Base-by-base conservation (phyloP, 2,329 filamentous ascomycete species). In the Alternaria hordeiaustralica region DNA sequence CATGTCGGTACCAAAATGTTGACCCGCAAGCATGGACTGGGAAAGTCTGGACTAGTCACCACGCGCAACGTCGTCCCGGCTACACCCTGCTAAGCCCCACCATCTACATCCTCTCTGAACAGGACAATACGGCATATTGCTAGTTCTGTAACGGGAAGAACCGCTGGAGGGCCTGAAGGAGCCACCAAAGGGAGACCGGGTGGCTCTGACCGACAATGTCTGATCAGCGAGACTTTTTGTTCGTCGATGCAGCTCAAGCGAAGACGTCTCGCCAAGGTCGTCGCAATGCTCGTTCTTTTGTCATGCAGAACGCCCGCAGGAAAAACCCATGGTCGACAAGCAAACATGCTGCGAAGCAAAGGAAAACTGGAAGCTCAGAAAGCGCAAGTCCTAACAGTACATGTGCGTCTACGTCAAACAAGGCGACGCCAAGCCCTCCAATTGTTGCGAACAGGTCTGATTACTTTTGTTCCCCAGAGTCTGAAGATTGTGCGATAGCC, bases 251-350 rank as follows among this genome's bases (percentile, higher is more conserved):
- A 15, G 76, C 75, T 50, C 74, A 79, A 66, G 75, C 76, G 59
- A 79, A 79, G 68, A 75, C 74, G 45, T 79, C 76, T 12, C 72
- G 75, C 65, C 76, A 79, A 72, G 78, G 77, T 46, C 77, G 78
- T 46, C 78, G 77, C 55, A 78, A 78, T 77, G 78, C 77, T 72
- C 78, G 78, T 58, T 79, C 78, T 45, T 80, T 79, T 68, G 78
- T 80, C 20, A 80, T 80, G 78, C 77, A 79, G 68, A 79, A 76
- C 55, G 78, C 77, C 25, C 71, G 78, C 25, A 76, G 74, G 61
- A 77, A 79, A 62, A 71, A 73, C 23, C 77, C 77, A 58, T 80
- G 78, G 78, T 80, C 78, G 3, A 80, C 78, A 41, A 80, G 78
- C 72, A 80, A 79, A 68, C 70, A 78, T 65, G 70, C 73, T 41